These are phyloP conservation scores for Mallotus nudiflorus DNA, from an alignment of 345 rosid species.

Conservation along the genomic window DNA sequence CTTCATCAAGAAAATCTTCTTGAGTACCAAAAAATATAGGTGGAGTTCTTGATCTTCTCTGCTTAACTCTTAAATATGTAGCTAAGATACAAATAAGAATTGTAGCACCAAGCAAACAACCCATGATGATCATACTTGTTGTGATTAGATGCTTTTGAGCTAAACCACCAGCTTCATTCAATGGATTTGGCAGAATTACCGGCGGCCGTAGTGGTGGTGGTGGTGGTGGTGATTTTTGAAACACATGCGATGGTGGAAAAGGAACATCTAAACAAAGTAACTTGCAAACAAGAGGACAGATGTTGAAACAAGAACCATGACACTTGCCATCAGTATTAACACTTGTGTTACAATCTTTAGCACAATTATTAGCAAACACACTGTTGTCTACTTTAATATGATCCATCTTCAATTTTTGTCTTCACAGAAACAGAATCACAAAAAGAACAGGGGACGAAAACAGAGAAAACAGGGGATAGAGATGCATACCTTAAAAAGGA, in stretches of 20 bases:
- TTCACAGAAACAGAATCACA: background rate
- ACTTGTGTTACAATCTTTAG: background rate
- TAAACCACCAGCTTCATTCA: background rate
- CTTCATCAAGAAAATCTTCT: constrained; percentile 37
- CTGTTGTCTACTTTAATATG: background rate
- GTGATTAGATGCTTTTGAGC: background rate
- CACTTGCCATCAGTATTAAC: background rate
- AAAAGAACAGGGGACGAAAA: constrained; percentile 4
- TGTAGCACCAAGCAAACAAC: constrained; percentile 13
- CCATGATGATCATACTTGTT: constrained; percentile 4
- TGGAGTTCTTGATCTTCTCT: constrained; percentile 20
- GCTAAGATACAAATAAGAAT: constrained; percentile 32
- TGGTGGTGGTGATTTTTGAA: too few species aligned
- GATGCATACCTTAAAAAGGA: background rate
- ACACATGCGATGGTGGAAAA: too few species aligned
- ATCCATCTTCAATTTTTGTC: too few species aligned
- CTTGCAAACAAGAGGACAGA: background rate
- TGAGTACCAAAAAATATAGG: constrained; percentile 25
- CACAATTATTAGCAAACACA: background rate
- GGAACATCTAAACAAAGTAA: background rate
- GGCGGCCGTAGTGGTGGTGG: background rate
- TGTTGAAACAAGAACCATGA: background rate
- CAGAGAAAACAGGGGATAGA: constrained; percentile 6
- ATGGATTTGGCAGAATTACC: background rate
- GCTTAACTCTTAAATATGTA: constrained; percentile 20